Evolutionary conservation across 495 filamentous ascomycete species (phyloP), one percentile per base, ranked within the genome.

Genomic region (Staphylotrichum longicolle): DNA sequence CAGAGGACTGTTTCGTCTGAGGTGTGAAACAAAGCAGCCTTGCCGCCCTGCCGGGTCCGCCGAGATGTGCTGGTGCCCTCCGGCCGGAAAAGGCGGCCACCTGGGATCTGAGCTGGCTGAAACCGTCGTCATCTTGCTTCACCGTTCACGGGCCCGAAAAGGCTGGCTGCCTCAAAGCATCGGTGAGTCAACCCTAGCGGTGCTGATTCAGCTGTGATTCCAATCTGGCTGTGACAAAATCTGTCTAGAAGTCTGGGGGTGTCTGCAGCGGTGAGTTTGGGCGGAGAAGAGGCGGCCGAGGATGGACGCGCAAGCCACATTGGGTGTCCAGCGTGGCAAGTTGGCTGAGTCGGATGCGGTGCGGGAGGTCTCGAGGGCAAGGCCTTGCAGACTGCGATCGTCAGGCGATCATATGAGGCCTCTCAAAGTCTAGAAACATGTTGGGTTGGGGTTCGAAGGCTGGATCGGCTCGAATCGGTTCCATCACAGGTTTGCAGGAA

Each of bases 11-110:
- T 58, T 50, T 40, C 46, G 45, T 2, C 35, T 10, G 45, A 41
- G 34, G 56, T n/a, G 9, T 58, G 56, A 58, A 58, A 58, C 56
- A 41, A 27, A 40, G 44, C 55, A 27, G 45, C 56, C 56, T 50
- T 50, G 46, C 20, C 5, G 35, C 15, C 34, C 4, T 37, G 15
- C 34, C 33, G n/a, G 9, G 14, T 14, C 10, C 7, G n/a, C 55
- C 14, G 33, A 20, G 7, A 10, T 41, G n/a, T 37, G 27, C 34
- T 8, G 15, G 44, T 47, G 55, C 44, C 55, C 54, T 12, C 48
- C 44, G 44, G 55, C 44, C 55, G 9, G 34, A 39, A 27, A 27
- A 7, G n/a, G 55, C 30, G 42, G 44, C 40, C 55, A 44, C 44
- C 33, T 27, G 32, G 41, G 32, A 14, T 30, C 20, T 32, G 4